Base-by-base conservation (phyloP, 2,329 filamentous ascomycete genomes). In the Colletotrichum lindemuthianum region DNA sequence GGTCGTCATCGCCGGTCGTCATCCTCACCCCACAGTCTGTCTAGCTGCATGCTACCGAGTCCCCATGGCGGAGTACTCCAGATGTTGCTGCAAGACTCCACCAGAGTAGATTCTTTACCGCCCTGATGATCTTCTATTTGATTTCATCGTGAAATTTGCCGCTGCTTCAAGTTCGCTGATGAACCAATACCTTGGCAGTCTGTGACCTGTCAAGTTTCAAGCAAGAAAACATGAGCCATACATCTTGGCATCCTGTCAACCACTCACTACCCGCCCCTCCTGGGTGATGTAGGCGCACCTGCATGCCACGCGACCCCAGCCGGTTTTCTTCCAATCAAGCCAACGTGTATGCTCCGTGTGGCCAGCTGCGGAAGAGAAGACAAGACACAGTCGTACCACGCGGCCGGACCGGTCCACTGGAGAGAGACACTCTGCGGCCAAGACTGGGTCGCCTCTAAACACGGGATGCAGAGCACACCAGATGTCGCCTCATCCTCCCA, bases 21-120 rank as follows among this genome's bases (percentile, higher is more conserved):
- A 48, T 65, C 24, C 47, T 61, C 58, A 57, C 45, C 47, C 58
- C 58, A 64, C 56, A 51, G 43, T 1, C 32, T 60, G 40, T 50
- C 44, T 2, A 16, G 24, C 55, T n/a, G 32, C 44, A 44, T 39
- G 15, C 5, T 33, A 5, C 11, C 24, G 15, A 32, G 8, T 6
- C 36, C 16, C 15, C 24, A 56, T 33, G 36, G 50, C n/a, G 24
- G 39, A 56, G 60, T 13, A 24, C 37, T 13, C 32, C 41, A 34
- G 52, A 47, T 39, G n/a, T 15, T 45, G 12, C 16, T 15, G 24
- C 24, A 24, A 13, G 10, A 6, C 41, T 43, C 45, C 13, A n/a
- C 32, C 10, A 40, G 41, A 37, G 5, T 6, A 15, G 3, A 39
- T 15, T 15, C 8, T 24, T 24, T 24, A 2, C 24, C 24, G 4